Base-by-base conservation (phyloP, 495 filamentous ascomycete species). In the Trichoderma parareesei region DNA sequence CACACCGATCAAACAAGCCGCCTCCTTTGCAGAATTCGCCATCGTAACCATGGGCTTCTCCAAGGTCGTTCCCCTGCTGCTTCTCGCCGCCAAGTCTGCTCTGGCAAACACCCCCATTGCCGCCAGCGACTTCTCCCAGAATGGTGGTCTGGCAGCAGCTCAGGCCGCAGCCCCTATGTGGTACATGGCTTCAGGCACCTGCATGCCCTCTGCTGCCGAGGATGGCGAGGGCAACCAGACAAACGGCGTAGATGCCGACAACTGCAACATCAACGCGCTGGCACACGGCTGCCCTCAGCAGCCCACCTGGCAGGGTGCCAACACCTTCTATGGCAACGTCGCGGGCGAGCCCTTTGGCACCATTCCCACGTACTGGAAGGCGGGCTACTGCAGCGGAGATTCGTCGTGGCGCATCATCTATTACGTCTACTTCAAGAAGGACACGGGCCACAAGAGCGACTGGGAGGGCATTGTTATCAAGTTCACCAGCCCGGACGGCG, bases 371-470 rank as follows among this genome's bases (percentile, higher is more conserved):
- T 57, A 57, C 53, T 57, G 53, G 53, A 27, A 20, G 16, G 10
- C 53, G 53, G 37, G 9, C 27, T 57, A 13, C 11, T 57, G 53
- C 20, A 33, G 37, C 11, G 53, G 53, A 10, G 53, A 57, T 37
- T 57, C 53, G 7, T 33, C 53, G 13, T 57, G 16, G 6, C 20
- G 53, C 13, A 57, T 57, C 53, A 57, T 57, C 27, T 57, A 57
- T 9, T 57, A 57, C 9, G 53, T 57, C 8, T 57, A 57, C 27
- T 57, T 57, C 53, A 57, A 57, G 53, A 57, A 57, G 53, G 53
- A 57, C 20, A 57, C 53, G 13, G 53, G 53, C 20, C 53, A 57
- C 27, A 57, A 57, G 27, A 57, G 53, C 27, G 53, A 57, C 27
- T 57, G 53, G 53, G 53, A 57, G 16, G 53, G 53, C 8, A 57